Evolutionary conservation across 83 land plant species (phyloP).

Genomic region (Diphasiastrum complanatum): DNA sequence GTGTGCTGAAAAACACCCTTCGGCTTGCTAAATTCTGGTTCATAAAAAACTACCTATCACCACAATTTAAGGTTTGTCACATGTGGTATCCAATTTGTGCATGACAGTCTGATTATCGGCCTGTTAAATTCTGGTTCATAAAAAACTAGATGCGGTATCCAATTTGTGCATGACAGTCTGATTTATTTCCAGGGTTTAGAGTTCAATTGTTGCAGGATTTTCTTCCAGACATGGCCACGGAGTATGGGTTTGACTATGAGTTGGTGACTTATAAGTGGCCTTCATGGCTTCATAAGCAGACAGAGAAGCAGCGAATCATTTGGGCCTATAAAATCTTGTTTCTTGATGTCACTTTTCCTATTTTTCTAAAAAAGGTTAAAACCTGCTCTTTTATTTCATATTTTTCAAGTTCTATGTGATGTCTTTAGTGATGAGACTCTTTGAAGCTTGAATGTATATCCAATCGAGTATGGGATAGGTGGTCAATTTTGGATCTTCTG

Average conservation of each 20-base stretch:
- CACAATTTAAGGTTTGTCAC: constrained; percentile 82
- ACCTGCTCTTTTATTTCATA: too few relatives aligned
- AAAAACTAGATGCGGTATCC: not conserved
- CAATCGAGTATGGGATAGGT: too few relatives aligned
- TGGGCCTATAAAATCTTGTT: constrained; percentile 98
- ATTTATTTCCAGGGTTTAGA: not conserved
- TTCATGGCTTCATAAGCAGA: constrained; percentile 97
- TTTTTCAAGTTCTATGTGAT: too few relatives aligned
- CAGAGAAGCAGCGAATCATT: constrained; percentile 92
- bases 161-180: not conserved
- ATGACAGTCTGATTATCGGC: too few relatives aligned
- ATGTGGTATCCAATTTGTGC: not conserved
- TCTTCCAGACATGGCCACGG: constrained; percentile 86
- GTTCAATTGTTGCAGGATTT: constrained; percentile 49
- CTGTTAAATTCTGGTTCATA: too few relatives aligned
- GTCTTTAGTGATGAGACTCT: too few relatives aligned
- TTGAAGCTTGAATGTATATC: too few relatives aligned
- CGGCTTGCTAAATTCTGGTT: constrained; percentile 99
- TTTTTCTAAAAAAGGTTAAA: constrained; percentile 89
- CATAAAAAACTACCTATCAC: constrained; percentile 98
- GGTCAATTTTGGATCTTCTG: too few relatives aligned
- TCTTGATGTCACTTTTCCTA: constrained; percentile 94
- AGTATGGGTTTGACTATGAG: constrained; percentile 94
- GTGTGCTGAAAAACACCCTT: constrained; percentile 85
- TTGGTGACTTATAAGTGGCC: constrained; percentile 98